Base-by-base conservation (phyloP, 225 moss, liverwort and hornwort species). In the Pleurozium schreberi region DNA sequence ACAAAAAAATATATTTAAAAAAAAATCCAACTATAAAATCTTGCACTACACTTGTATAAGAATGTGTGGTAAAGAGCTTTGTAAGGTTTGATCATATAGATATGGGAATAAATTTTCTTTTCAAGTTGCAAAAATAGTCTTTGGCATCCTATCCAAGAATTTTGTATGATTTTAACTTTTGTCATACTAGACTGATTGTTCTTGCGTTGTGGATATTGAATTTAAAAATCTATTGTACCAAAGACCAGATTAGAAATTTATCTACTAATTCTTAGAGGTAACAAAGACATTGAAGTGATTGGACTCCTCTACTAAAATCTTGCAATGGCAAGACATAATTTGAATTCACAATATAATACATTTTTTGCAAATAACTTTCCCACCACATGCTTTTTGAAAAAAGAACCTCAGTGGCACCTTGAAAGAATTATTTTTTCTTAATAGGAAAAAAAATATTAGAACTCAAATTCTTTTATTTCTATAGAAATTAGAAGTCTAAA, bases 401-500 rank as follows among this genome's bases (percentile, higher is more conserved):
- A 43, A 18, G 0, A 67, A 4, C 3, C 1, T 71, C 5, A 2
- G 28, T 27, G 5, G 9, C 0, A 27, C 1, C 5, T 71, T 28
- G 3, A 73, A 45, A 45, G 6, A 73, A 10, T 73, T 17, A 30
- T 45, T 73, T 28, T 17, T 0, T 28, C 26, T 10, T 30, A n/a
- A n/a, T n/a, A n/a, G n/a, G n/a, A n/a, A n/a, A n/a, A 27, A 27
- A 70, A 27, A 67, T 38, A 43, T 17, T 10, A 17, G 17, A 45
- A 43, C 28, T 28, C 17, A 45, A 45, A 17, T 73, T 28, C 2
- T 28, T 0, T 71, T 4, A 9, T 71, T 43, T 71, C 5, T 27
- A 4, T 43, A 43, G 6, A 71, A 16, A 43, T 43, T 16, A 71
- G 17, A 43, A 17, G 28, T 5, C 6, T 43, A 10, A 15, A 27